Evolutionary conservation across 2,329 filamentous ascomycete species (phyloP), one percentile per base, ranked within the genome.

Genomic region (Venturia carpophila): DNA sequence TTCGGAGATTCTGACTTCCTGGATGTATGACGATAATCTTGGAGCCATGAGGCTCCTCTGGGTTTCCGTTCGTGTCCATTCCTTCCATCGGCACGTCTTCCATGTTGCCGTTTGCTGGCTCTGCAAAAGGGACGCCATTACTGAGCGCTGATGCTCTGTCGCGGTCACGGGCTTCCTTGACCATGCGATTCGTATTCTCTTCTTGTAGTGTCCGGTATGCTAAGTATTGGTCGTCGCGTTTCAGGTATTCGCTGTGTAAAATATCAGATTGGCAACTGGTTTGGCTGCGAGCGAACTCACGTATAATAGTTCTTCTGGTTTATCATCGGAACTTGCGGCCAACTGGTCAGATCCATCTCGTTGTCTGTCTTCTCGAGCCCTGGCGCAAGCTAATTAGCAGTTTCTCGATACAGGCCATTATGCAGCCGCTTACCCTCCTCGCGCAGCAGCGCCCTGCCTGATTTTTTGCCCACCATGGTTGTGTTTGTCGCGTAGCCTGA

Each of bases 281-380:
- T 30, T 60, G 67, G 60, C 61, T 62, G 37, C 34, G 60, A 15
- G 1, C 64, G 47, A 7, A 80, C 87, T 67, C 82, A 94, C 91
- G 92, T 96, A 76, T 97, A 97, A 77, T 99, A 99, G 77, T 99
- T 99, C 80, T 99, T 99, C 77, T 99, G 94, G 75, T 99, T 99
- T 78, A 99, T 99, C 71, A 94, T 91, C 55, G 85, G 83, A 66
- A 96, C 87, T 73, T 94, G 89, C 11, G 94, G 93, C 93, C 94
- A 99, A 75, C 84, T 95, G 60, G 92, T 90, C 73, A 94, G 85
- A 74, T 92, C 94, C 88, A 99, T 93, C 78, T 93, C 92, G 84
- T 99, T 99, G 81, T 99, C 94, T 67, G 94, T 97, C 74, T 93
- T 86, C 79, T 96, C 91, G 69, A 99, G 86, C 69, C 94, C 93